Conservation (phyloP, 257 asterid species). For the Penstemon newberryi region DNA sequence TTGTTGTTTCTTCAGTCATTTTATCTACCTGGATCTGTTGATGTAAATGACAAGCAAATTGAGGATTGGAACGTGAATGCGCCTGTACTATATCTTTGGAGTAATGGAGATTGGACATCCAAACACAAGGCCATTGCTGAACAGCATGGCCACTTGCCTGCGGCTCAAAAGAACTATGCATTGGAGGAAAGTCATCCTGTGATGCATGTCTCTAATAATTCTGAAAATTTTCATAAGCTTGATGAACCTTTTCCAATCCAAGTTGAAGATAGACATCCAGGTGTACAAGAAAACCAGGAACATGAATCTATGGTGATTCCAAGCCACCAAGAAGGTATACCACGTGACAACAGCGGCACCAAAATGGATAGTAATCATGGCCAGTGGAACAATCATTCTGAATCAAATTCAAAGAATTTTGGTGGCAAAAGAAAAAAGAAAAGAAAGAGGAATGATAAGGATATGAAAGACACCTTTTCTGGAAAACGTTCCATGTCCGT, state of each 20-base stretch:
- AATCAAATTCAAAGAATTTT: slow-evolving; percentile 19
- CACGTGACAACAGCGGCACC: slow-evolving; percentile 19
- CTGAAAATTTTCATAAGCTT: slow-evolving; percentile 24
- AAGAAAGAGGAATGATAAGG: slow-evolving; percentile 22
- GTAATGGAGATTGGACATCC: slow-evolving; percentile 61
- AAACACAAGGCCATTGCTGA: slow-evolving; percentile 70
- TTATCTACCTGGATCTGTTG: slow-evolving; percentile 86
- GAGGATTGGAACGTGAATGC: slow-evolving; percentile 77
- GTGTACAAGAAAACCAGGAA: slow-evolving; percentile 28
- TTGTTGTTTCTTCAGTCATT: slow-evolving; percentile 59
- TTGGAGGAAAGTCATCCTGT: slow-evolving; percentile 22
- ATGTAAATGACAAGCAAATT: slow-evolving; percentile 60
- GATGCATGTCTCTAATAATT: slow-evolving; percentile 22
- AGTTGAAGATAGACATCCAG: slow-evolving; percentile 28
- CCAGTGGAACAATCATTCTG: slow-evolving; percentile 26
- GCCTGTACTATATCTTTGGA: slow-evolving; percentile 86
- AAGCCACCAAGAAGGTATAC: slow-evolving; percentile 26
- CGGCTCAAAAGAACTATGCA: slow-evolving; percentile 24
- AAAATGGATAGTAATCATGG: slow-evolving; percentile 29
- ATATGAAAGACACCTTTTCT: slow-evolving; percentile 26
- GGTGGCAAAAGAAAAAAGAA: slow-evolving; percentile 29
- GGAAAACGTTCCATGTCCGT: slow-evolving; percentile 23
- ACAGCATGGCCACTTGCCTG: slow-evolving; percentile 52
- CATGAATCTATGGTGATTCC: slow-evolving; percentile 29
- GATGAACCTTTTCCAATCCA: slow-evolving; percentile 19